Evolutionary conservation across 164 flowering plant genomes (phyloP), one percentile per base, ranked within the genome.

Genomic region (Sedum album): DNA sequence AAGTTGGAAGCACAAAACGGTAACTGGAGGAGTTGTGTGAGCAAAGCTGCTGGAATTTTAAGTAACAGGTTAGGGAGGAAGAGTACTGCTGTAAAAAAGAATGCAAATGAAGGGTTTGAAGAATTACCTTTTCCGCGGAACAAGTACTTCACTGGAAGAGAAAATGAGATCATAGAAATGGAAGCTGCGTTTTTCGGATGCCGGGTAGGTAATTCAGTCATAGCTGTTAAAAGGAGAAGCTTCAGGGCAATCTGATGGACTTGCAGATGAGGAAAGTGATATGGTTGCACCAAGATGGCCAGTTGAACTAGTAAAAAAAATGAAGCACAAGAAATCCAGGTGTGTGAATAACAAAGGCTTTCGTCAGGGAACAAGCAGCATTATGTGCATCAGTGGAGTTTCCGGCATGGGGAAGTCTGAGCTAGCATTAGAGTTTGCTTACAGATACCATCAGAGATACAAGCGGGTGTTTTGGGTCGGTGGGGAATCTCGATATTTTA

Each of bases 401-500:
- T 73, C 88, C 0, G 96, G 97, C 49, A 73, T 79, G 55, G 96
- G 97, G 17, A 92, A 92, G 70, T 85, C 97, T 0, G 97, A 92
- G 79, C 79, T 92, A n/a, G 96, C 93, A 14, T 71, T 87, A 69
- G 96, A 92, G 75, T 92, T 88, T 76, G 96, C 94, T 60, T 75
- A 85, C 78, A 79, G 88, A 66, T 80, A 83, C 76, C 72, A 79
- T 0, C 91, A 87, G 70, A 84, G 94, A 70, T 92, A 92, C 75
- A 89, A 85, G 77, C 84, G 82, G 97, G 96, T 92, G 23, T 65
- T 92, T 72, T 92, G 97, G 97, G 83, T 88, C 3, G 94, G 94
- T 7, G 96, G 97, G 21, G 96, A 92, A 78, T 85, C 94, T 55
- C 70, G 85, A 64, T 84, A 87, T 69, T 82, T 92, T 67, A 80